Conservation (phyloP, 176 grass and related monocot genomes). For the Bolboschoenus planiculmis region DNA sequence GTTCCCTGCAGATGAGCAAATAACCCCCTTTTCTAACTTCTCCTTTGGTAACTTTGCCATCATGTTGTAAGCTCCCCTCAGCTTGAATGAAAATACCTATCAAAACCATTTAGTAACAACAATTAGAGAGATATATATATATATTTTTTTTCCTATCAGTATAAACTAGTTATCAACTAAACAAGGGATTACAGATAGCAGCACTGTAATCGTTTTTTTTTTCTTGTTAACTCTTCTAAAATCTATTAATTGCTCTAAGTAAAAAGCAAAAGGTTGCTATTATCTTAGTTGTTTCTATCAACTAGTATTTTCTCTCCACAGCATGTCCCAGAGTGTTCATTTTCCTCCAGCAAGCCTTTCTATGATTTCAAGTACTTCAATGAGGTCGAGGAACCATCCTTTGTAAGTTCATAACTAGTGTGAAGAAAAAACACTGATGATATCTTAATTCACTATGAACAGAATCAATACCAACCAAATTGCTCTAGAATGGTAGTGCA, state of each 20-base stretch:
- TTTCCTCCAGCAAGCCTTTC: not conserved
- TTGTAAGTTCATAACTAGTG: not conserved
- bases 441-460: not conserved
- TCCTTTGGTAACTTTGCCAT: constrained; percentile 79
- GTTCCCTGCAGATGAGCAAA: constrained; percentile 98
- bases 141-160: not conserved
- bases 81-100: constrained; percentile 97
- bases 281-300: not conserved
- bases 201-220: not conserved
- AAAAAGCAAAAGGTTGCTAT: not conserved
- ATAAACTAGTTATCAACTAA: not conserved
- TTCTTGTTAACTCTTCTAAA: not conserved
- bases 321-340: not conserved
- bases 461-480: not conserved
- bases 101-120: not conserved
- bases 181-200: not conserved
- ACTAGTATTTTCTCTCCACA: not conserved
- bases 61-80: constrained; percentile 99
- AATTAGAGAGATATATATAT: not conserved
- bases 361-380: not conserved
- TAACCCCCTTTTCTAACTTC: constrained; percentile 79
- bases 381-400: not conserved
- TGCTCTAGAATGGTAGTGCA: not conserved
- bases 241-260: not conserved
- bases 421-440: not conserved